A percentile compares a stretch with the other conserved stretches of the same genome.
Conservation (phyloP, 257 asterid genomes). For the Perilla frutescens region DNA sequence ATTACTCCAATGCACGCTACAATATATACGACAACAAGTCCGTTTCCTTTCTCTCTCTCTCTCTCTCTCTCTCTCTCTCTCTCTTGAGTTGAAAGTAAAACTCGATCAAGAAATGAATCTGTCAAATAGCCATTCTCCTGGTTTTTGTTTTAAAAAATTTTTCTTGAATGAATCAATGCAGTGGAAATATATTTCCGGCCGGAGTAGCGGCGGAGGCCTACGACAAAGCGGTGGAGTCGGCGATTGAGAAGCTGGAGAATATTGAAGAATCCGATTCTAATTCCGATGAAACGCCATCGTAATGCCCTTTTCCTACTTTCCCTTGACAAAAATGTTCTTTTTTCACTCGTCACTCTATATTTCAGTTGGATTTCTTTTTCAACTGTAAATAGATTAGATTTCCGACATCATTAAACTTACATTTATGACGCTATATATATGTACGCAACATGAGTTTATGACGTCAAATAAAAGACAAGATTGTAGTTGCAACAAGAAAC, state of each 20-base stretch:
- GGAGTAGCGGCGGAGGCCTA: conserved; percentile 75
- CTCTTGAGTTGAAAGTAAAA: neutral
- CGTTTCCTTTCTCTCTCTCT: neutral
- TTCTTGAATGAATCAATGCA: conserved; percentile 22
- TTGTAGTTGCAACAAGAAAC: too few species aligned
- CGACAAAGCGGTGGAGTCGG: conserved; percentile 80
- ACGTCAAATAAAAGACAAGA: neutral
- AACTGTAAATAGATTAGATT: neutral
- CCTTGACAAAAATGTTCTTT: neutral
- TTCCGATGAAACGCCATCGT: conserved; percentile 51
- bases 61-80: neutral
- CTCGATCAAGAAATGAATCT: neutral
- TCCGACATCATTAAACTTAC: neutral
- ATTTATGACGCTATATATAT: neutral
- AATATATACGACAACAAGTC: conserved; percentile 81
- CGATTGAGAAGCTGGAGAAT: conserved; percentile 53
- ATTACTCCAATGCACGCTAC: conserved; percentile 79
- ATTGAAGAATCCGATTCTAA: conserved; percentile 42
- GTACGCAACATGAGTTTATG: too few species aligned
- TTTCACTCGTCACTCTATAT: neutral
- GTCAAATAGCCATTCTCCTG: too few species aligned
- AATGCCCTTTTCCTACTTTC: neutral
- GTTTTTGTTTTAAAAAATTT: too few species aligned
- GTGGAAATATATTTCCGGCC: conserved; percentile 85
- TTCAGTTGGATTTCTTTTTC: neutral